These are phyloP conservation scores for Aspergillus sp. DNA, from an alignment of 2,329 filamentous ascomycete species.

Conservation along the genomic window DNA sequence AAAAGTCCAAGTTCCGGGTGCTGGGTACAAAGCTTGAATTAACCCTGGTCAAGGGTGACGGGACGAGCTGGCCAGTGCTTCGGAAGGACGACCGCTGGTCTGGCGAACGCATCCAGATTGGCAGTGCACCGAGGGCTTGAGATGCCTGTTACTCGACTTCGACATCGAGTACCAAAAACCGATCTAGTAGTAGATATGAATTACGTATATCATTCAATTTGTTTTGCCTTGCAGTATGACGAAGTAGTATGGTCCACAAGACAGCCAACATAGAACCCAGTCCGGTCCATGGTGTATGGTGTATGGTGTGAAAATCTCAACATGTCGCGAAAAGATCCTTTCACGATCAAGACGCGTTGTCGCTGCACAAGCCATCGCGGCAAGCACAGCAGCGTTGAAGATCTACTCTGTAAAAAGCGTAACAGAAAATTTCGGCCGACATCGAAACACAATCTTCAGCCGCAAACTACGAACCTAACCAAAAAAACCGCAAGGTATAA, in stretches of 20 bases:
- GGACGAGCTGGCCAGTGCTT: constrained; percentile 79
- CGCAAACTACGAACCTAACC: not conserved
- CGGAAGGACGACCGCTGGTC: constrained; percentile 71
- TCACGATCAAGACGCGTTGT: not conserved
- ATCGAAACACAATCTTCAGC: not conserved
- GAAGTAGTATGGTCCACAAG: not conserved
- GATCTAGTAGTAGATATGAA: constrained; percentile 2
- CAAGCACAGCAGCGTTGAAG: not conserved
- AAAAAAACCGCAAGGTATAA: constrained; percentile 8
- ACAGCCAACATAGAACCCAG: not conserved
- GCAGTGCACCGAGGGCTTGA: constrained; percentile 66
- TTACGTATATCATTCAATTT: not conserved
- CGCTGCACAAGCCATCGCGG: not conserved
- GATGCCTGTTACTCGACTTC: constrained; percentile 4
- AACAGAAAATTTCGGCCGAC: not conserved
- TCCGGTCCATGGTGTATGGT: too few relatives aligned
- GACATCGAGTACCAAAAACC: constrained; percentile 5
- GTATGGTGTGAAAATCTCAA: too few relatives aligned
- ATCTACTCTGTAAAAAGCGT: not conserved
- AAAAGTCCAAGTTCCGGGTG: constrained; percentile 74
- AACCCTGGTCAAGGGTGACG: constrained; percentile 70
- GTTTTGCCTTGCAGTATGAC: not conserved
- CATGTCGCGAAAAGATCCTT: not conserved
- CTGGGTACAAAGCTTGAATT: constrained; percentile 88
- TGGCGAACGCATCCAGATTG: constrained; percentile 85